phyloP scores from a whole-genome alignment of 257 asterid genomes.

The Buddleja alternifolia region DNA sequence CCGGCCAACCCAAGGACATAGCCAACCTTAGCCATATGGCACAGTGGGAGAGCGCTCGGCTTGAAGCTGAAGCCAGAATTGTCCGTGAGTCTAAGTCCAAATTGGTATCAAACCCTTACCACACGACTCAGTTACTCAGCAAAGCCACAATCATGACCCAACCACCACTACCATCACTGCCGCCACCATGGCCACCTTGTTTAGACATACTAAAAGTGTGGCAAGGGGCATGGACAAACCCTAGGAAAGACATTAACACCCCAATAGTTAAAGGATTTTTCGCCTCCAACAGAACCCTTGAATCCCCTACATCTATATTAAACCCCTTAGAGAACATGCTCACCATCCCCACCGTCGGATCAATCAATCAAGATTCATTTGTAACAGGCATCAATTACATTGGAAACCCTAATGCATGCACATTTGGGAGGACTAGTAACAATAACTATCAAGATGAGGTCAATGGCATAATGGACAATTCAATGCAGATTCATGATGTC shows the following conservation, averaged over 20 bases:
- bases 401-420: slow-evolving; percentile 4
- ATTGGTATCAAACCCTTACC: neutral
- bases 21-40: slow-evolving; percentile 68
- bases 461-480: slow-evolving; percentile 35
- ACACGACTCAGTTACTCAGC: slow-evolving; percentile 6
- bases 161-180: slow-evolving; percentile 12
- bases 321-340: slow-evolving; percentile 35
- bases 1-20: slow-evolving; percentile 37
- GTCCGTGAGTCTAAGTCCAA: slow-evolving; percentile 39
- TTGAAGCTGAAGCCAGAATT: slow-evolving; percentile 53
- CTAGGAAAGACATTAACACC: slow-evolving; percentile 11
- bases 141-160: neutral
- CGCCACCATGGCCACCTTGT: slow-evolving; percentile 37
- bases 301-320: slow-evolving; percentile 36
- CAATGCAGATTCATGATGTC: slow-evolving; percentile 23
- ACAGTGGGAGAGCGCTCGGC: slow-evolving; percentile 62
- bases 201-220: slow-evolving; percentile 57
- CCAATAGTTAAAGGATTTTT: neutral
- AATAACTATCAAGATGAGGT: neutral
- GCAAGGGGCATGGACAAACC: slow-evolving; percentile 43
- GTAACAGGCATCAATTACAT: slow-evolving; percentile 7
- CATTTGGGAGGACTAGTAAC: neutral
- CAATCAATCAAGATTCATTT: neutral
- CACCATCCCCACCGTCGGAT: slow-evolving; percentile 11
- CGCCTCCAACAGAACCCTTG: slow-evolving; percentile 24